Evolutionary conservation across 1,284 basidiomycete genomes (phyloP).

Genomic region (Agroathelia rolfsii): DNA sequence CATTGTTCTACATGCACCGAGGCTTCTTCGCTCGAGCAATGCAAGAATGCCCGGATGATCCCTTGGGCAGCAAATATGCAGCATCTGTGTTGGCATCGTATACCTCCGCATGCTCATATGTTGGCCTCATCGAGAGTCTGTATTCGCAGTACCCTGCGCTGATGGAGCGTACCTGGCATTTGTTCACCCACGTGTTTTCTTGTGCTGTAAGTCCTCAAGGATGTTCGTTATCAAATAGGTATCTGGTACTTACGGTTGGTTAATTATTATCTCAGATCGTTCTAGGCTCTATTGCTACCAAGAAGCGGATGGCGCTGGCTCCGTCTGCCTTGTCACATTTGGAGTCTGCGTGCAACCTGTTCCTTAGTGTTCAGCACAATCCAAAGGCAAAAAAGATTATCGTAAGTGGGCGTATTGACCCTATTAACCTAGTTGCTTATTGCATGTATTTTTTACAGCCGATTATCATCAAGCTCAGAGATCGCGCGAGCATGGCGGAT

Average conservation of each 20-base stretch:
- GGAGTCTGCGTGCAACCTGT: conserved; percentile 49
- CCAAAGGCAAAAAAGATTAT: conserved; percentile 47
- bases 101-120: conserved; percentile 56
- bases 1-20: conserved; percentile 62
- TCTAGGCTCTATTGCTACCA: conserved; percentile 55
- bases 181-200: conserved; percentile 65
- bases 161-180: conserved; percentile 63
- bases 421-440: not conserved
- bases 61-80: conserved; percentile 58
- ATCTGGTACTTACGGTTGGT: too few species aligned
- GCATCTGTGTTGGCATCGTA: conserved; percentile 61
- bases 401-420: conserved; percentile 27
- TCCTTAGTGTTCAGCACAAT: conserved; percentile 40
- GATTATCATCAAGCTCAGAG: conserved; percentile 45
- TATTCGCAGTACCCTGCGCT: conserved; percentile 55
- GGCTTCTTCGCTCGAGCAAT: conserved; percentile 64
- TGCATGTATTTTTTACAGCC: conserved; percentile 32
- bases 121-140: conserved; percentile 50
- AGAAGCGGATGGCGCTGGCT: conserved; percentile 49
- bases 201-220: conserved; percentile 43
- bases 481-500: too few species aligned
- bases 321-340: conserved; percentile 54
- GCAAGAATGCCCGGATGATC: conserved; percentile 50
- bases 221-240: conserved; percentile 4
- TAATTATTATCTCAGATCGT: conserved; percentile 38